Percentiles rank a stretch among this genome's conserved stretches.
phyloP scores from a whole-genome alignment of 1,284 basidiomycete genomes.

The Mycena sp. region DNA sequence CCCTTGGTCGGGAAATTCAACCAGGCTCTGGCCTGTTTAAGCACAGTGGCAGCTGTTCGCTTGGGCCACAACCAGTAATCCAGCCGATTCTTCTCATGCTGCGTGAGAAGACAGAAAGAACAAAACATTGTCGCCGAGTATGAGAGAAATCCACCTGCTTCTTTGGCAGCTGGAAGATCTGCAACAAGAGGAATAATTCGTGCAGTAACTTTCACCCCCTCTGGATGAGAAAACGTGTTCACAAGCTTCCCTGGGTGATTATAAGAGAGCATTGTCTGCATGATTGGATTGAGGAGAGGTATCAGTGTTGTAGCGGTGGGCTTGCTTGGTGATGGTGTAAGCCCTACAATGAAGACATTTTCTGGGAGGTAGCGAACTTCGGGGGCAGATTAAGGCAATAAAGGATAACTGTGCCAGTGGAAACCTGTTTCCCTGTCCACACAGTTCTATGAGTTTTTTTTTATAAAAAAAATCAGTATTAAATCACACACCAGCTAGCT shows the following conservation, averaged over 20 bases:
- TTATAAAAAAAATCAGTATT: background rate
- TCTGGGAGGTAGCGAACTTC: slow-evolving; percentile 34
- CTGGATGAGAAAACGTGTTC: too few species aligned
- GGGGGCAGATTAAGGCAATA: slow-evolving; percentile 38
- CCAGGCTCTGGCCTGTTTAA: slow-evolving; percentile 28
- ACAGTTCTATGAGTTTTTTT: background rate
- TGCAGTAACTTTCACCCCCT: too few species aligned
- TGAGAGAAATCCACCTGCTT: slow-evolving; percentile 32
- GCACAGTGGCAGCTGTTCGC: too few species aligned
- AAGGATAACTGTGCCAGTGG: too few species aligned
- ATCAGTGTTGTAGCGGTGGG: slow-evolving; percentile 31
- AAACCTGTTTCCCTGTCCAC: too few species aligned
- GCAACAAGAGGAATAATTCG: too few species aligned
- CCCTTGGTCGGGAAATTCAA: slow-evolving; percentile 18
- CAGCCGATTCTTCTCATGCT: slow-evolving; percentile 14
- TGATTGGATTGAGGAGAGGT: too few species aligned
- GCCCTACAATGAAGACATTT: slow-evolving; percentile 38
- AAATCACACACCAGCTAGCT: slow-evolving; percentile 35
- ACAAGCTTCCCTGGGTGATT: too few species aligned
- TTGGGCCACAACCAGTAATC: slow-evolving; percentile 25
- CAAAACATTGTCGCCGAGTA: slow-evolving; percentile 36
- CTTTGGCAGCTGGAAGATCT: too few species aligned
- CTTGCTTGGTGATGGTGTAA: slow-evolving; percentile 35
- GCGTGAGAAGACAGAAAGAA: slow-evolving; percentile 36
- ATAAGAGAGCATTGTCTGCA: too few species aligned